phyloP scores from a whole-genome alignment of 768 basidiomycete species.

The Pilatotrama ljubarskyi region DNA sequence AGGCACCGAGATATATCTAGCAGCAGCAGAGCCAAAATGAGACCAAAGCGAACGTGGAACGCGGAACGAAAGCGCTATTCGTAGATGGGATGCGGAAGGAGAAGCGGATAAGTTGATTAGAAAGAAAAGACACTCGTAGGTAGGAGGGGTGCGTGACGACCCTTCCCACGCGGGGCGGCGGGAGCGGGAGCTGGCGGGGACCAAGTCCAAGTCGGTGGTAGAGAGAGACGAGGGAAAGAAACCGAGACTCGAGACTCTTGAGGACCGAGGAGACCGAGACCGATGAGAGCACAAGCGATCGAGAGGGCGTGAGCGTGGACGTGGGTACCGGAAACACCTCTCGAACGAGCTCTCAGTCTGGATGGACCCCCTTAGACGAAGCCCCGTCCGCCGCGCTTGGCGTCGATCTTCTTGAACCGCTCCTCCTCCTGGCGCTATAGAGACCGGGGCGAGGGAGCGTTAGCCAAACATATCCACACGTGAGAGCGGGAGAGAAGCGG shows the following conservation, averaged over 20 bases:
- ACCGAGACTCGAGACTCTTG: background rate
- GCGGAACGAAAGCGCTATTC: background rate
- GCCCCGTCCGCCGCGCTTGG: slow-evolving; percentile 82
- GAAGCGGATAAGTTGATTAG: background rate
- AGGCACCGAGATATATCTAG: background rate
- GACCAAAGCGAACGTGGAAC: background rate
- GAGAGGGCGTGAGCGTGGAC: background rate
- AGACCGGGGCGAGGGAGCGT: background rate
- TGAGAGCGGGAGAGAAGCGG: background rate
- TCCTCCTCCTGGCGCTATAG: slow-evolving; percentile 73
- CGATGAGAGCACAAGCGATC: slow-evolving; percentile 4
- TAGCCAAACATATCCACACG: background rate
- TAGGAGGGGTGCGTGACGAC: background rate
- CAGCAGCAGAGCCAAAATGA: background rate
- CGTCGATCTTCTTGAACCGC: slow-evolving; percentile 87
- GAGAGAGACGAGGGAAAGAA: background rate
- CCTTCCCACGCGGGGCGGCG: background rate
- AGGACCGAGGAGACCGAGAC: background rate
- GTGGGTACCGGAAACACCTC: too few relatives aligned
- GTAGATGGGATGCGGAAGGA: background rate
- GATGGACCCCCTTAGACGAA: slow-evolving; percentile 58
- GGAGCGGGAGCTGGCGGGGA: background rate
- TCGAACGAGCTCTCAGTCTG: background rate
- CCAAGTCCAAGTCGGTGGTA: slow-evolving; percentile 6
- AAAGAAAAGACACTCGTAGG: background rate